Conservation (phyloP, 345 rosid genomes). For the Aquilaria yunnanensis region DNA sequence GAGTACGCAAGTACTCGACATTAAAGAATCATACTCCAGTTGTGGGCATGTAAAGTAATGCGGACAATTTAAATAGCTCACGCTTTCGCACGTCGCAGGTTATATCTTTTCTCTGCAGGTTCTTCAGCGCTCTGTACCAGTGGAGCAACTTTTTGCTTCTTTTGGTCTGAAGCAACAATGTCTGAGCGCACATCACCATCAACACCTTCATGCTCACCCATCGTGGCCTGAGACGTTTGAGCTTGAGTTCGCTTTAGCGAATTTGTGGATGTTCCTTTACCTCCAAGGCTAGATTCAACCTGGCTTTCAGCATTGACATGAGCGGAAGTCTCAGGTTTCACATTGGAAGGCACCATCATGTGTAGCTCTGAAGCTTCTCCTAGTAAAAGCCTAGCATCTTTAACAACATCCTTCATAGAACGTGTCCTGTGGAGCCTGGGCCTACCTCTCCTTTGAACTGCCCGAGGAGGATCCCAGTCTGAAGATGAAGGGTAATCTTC, state of each 20-base stretch:
- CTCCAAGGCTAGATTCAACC: constrained; percentile 46
- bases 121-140: constrained; percentile 22
- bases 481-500: constrained; percentile 47
- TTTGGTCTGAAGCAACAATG: constrained; percentile 50
- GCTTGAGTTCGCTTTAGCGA: constrained; percentile 50
- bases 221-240: constrained; percentile 39
- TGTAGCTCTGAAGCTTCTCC: constrained; percentile 41
- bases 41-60: not conserved
- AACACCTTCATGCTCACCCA: constrained; percentile 50
- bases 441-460: constrained; percentile 40
- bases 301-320: constrained; percentile 38
- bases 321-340: constrained; percentile 43
- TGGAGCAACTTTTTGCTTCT: constrained; percentile 44
- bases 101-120: constrained; percentile 34
- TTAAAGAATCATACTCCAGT: not conserved
- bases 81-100: constrained; percentile 65
- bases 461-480: constrained; percentile 28
- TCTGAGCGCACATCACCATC: constrained; percentile 66
- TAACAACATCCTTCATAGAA: constrained; percentile 66
- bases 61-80: constrained; percentile 18
- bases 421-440: constrained; percentile 53
- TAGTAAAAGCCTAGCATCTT: constrained; percentile 59
- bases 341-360: constrained; percentile 34
- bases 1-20: too few relatives aligned
- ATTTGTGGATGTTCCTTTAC: constrained; percentile 38